Base-by-base conservation (phyloP, 306 rosid genomes). In the Fragaria nilgerrensis region DNA sequence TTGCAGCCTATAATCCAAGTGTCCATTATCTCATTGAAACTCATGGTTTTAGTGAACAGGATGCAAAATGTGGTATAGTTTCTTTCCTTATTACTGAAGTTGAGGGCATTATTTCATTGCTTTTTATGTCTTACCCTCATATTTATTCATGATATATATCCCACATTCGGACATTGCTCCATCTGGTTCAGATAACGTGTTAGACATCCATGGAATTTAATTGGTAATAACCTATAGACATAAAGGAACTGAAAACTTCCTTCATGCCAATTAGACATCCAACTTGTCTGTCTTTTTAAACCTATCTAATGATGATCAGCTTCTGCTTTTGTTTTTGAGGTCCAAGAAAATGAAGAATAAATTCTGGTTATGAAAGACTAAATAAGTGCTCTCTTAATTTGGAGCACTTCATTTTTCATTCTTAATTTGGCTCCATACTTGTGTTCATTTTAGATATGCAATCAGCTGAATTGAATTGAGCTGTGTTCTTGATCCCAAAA, bases 1-100 rank as follows among this genome's bases (percentile, higher is more conserved):
- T 70, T 1, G 23, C 74, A 47, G 49, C 74, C 9, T 70, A 69
- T 69, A 69, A 47, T 25, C 74, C 56, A 45, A 23, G 56, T 20
- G 22, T 45, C 55, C 22, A 8, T 44, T 45, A 69, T 23, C 74
- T 69, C 39, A 45, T 20, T 13, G 74, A 45, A 1, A 14, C 58
- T 20, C 16, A 25, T 4, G 75, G 62, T 48, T 71, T 71, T 6
- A 71, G 61, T 3, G 45, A 48, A 29, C 2, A 71, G 52, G 59
- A 19, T 49, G 62, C 75, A 48, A 41, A 29, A 9, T 17, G 10
- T 15, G 75, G 75, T 71, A 48, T 16, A 70, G 32, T 5, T 19
- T 29, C 45, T 50, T 16, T 37, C 61, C 22, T 47, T 19, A 23
- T 29, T 27, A 47, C 56, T 13, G 41, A 27, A 25, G 23, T 25